Evolutionary conservation across 331 rosid genomes (phyloP).

Genomic region (Ulmus americana): DNA sequence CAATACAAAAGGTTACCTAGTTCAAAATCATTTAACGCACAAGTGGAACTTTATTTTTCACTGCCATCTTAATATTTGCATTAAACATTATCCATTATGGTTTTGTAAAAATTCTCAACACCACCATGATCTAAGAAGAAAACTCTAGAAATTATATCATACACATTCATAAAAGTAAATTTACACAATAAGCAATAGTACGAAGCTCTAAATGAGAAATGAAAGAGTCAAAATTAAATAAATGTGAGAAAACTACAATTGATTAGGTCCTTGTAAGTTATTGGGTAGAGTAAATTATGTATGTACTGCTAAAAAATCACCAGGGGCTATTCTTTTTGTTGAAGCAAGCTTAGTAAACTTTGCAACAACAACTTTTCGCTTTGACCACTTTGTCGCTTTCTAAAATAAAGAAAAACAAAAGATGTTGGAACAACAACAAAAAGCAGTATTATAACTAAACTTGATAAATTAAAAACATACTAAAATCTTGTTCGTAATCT

Average conservation of each 20-base stretch:
- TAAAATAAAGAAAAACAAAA: conserved; percentile 20
- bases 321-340: conserved; percentile 80
- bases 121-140: neutral
- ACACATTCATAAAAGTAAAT: no score
- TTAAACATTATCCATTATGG: conserved; percentile 22
- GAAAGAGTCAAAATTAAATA: neutral
- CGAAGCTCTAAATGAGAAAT: neutral
- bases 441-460: neutral
- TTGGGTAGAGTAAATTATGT: conserved; percentile 11
- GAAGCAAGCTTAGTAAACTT: conserved; percentile 89
- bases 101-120: conserved; percentile 10
- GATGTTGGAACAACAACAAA: conserved; percentile 2
- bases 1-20: conserved; percentile 89
- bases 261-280: conserved; percentile 7
- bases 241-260: neutral
- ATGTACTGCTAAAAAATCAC: conserved; percentile 91
- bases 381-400: conserved; percentile 99
- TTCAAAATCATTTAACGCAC: conserved; percentile 68
- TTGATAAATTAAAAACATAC: neutral
- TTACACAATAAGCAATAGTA: conserved; percentile 2
- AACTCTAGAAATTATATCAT: no score
- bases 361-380: conserved; percentile 88
- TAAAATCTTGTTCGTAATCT: neutral
- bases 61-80: conserved; percentile 75
- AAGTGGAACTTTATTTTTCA: conserved; percentile 97